Conservation (phyloP, 73 alveolate species). For the Symbiodinium natans region DNA sequence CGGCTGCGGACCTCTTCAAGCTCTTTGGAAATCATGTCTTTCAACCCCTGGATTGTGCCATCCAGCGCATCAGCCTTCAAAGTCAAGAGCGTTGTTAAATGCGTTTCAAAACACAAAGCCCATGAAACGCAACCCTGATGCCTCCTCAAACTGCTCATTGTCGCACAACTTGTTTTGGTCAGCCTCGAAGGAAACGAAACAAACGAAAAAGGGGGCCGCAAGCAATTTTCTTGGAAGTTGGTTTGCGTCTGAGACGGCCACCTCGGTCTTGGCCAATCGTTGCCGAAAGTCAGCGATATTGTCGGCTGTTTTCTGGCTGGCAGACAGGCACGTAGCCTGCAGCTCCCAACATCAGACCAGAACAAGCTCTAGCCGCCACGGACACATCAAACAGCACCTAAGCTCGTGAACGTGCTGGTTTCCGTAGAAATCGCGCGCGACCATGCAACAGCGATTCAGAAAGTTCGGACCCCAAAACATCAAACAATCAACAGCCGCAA, state of each 20-base stretch:
- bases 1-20: constrained; percentile 90
- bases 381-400: too few relatives aligned
- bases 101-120: neutral
- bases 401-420: too few relatives aligned
- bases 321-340: constrained; percentile 72
- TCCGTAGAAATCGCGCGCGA: too few relatives aligned
- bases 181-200: constrained; percentile 5
- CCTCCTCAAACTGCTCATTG: constrained; percentile 83
- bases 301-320: constrained; percentile 86
- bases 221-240: neutral
- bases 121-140: neutral
- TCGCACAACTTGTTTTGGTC: constrained; percentile 85
- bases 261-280: constrained; percentile 71
- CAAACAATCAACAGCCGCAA: too few relatives aligned
- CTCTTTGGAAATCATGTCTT: constrained; percentile 64
- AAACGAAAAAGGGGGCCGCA: neutral
- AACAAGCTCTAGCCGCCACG: too few relatives aligned
- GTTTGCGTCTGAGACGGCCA: neutral
- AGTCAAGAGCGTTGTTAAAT: too few relatives aligned
- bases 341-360: too few relatives aligned
- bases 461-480: too few relatives aligned
- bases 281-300: constrained; percentile 42
- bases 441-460: too few relatives aligned
- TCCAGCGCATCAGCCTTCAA: constrained; percentile 73
- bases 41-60: constrained; percentile 50